Evolutionary conservation across 1,139 yeast genomes (phyloP).

Genomic region (Debaryomyces sp.): DNA sequence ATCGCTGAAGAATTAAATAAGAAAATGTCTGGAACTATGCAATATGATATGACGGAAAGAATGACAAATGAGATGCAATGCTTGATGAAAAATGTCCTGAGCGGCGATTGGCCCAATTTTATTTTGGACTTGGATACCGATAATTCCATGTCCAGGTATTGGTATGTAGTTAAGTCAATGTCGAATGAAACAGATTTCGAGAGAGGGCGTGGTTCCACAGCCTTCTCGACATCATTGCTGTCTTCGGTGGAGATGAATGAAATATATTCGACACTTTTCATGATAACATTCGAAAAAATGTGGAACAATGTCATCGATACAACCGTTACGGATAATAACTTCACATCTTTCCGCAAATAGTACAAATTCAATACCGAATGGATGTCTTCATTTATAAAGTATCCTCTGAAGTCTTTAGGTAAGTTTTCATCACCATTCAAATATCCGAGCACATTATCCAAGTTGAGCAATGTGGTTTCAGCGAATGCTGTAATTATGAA

Average conservation of each 20-base stretch:
- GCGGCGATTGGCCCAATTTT: neutral
- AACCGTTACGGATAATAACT: conserved; percentile 12
- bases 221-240: neutral
- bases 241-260: conserved; percentile 13
- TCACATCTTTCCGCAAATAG: conserved; percentile 16
- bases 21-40: conserved; percentile 18
- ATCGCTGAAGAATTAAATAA: conserved; percentile 22
- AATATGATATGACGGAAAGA: neutral
- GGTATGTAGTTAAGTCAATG: conserved; percentile 18
- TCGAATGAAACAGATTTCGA: conserved; percentile 22
- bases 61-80: conserved; percentile 4
- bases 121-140: conserved; percentile 8
- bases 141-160: conserved; percentile 14
- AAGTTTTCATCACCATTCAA: neutral
- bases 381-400: conserved; percentile 1
- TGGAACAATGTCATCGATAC: conserved; percentile 16
- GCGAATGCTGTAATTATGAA: conserved; percentile 5
- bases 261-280: conserved; percentile 19
- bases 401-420: neutral
- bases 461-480: conserved; percentile 1
- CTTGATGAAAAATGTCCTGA: conserved; percentile 1
- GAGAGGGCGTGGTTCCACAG: neutral
- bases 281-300: conserved; percentile 16
- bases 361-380: conserved; percentile 5
- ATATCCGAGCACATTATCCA: neutral